phyloP scores from a whole-genome alignment of 805 yeast species.

The Yarrowia divulgata region DNA sequence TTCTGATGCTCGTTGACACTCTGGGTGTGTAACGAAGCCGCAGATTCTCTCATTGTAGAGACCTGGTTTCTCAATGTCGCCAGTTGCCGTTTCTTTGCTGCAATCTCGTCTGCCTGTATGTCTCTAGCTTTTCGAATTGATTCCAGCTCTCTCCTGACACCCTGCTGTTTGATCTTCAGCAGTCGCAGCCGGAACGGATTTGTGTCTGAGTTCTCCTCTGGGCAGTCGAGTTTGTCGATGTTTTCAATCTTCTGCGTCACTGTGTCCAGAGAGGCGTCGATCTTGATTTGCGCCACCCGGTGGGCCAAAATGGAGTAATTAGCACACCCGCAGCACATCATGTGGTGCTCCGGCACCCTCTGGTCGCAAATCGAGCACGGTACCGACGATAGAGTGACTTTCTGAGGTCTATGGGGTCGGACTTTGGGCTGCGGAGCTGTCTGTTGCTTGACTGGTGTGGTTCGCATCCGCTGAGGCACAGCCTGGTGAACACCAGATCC shows the following conservation, averaged over 20 bases:
- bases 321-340: conserved; percentile 37
- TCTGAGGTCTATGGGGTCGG: conserved; percentile 5
- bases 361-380: conserved; percentile 33
- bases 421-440: conserved; percentile 7
- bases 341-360: conserved; percentile 22
- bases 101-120: conserved; percentile 12
- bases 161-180: conserved; percentile 27
- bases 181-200: conserved; percentile 19
- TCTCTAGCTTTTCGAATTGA: conserved; percentile 24
- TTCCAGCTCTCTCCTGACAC: neutral
- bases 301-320: conserved; percentile 25
- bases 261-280: conserved; percentile 17
- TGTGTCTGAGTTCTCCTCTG: conserved; percentile 2
- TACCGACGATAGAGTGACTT: conserved; percentile 5
- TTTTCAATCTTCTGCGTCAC: conserved; percentile 25
- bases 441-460: conserved; percentile 9
- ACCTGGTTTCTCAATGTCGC: conserved; percentile 5
- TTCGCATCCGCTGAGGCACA: conserved; percentile 21
- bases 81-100: neutral
- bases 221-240: conserved; percentile 21
- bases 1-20: conserved; percentile 26
- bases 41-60: neutral
- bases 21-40: conserved; percentile 13
- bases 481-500: conserved; percentile 21
- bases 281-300: conserved; percentile 37